Evolutionary conservation across 2,329 filamentous ascomycete genomes (phyloP), one percentile per base, ranked within the genome.

Genomic region (Hortaea werneckii): DNA sequence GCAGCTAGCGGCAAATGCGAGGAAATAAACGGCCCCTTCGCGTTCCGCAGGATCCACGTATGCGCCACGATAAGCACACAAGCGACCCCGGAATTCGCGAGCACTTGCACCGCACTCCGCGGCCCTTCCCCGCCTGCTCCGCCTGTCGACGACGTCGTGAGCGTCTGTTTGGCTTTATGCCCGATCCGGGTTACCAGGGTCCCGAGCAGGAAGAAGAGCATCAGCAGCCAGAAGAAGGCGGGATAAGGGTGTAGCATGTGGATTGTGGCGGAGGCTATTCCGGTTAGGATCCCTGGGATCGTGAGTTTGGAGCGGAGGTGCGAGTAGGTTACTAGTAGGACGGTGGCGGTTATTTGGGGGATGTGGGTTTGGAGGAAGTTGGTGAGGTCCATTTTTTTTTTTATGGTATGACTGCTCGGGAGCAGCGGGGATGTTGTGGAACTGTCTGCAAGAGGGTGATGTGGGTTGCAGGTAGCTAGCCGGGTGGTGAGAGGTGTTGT

Each of bases 211-310:
- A 95, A 96, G 71, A 96, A 96, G 32, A 88, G 77, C 42, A 78
- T 77, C 1, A 96, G 74, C 8, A 95, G 74, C 28, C 77, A 77
- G 67, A 95, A 94, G n/a, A 87, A 89, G n/a, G 89, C 72, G 49
- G 85, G 86, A 83, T 87, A 95, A 3, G 90, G 90, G 65, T 96
- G 89, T n/a, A 89, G 69, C 11, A 88, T 87, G 65, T 98, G 92
- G 8, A 84, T 78, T 40, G 77, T 65, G 4, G 87, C 89, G 4
- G 89, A 94, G 38, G 83, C 58, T 5, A 74, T 72, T 3, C 90
- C 90, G 9, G 78, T 77, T 34, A 83, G 55, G 55, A 95, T 78
- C 50, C 89, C 90, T 5, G 74, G 68, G 0, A 83, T 78, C 0
- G 90, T 96, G 35, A 98, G 76, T 43, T 65, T 65, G 32, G 60